Conservation (phyloP, 2,329 filamentous ascomycete species). For the Penicillium sp. region DNA sequence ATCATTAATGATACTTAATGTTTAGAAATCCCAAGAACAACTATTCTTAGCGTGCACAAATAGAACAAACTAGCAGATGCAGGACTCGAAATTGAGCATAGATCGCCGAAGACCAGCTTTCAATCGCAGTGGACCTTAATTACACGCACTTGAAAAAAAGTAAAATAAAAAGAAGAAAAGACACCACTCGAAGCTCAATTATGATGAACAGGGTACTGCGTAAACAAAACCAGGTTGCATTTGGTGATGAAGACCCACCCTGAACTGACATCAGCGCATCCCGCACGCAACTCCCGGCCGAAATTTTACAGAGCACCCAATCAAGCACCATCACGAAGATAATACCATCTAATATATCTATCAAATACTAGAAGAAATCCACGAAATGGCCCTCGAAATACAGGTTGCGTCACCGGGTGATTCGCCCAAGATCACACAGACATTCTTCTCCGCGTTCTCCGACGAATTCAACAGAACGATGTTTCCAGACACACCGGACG, state of each 20-base stretch:
- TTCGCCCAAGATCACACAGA: slow-evolving; percentile 17
- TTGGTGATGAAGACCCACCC: background rate
- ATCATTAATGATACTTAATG: background rate
- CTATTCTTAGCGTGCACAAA: background rate
- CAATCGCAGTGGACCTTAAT: background rate
- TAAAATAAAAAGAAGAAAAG: background rate
- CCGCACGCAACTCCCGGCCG: background rate
- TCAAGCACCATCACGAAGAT: background rate
- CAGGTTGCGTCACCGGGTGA: slow-evolving; percentile 20
- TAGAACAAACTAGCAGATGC: background rate
- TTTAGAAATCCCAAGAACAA: background rate
- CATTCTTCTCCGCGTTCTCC: slow-evolving; percentile 31
- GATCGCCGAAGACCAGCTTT: background rate
- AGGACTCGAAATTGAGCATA: background rate
- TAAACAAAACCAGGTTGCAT: background rate
- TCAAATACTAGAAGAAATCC: background rate
- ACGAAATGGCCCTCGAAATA: slow-evolving; percentile 22
- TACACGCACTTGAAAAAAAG: background rate
- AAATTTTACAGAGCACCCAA: background rate
- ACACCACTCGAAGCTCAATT: no score
- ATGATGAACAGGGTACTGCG: no score
- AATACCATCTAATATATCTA: background rate
- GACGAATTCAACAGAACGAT: slow-evolving; percentile 24
- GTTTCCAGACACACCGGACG: slow-evolving; percentile 30
- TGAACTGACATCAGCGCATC: background rate